Evolutionary conservation across 257 asterid species (phyloP).

Genomic region (Solanum acaule): DNA sequence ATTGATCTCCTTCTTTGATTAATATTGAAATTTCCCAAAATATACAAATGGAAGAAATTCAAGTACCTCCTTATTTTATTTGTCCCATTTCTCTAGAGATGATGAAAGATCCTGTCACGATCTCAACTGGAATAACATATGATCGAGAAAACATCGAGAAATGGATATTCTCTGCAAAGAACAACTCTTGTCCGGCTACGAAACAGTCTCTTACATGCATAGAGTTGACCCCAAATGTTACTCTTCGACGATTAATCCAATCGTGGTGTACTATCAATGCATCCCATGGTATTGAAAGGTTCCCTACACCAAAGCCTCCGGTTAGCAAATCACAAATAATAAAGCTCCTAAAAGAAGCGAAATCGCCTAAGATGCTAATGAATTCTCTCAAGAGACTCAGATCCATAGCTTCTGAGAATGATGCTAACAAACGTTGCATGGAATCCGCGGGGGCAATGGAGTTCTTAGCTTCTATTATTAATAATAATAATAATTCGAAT

Average conservation of each 20-base stretch:
- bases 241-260: constrained; percentile 71
- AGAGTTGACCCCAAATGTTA: constrained; percentile 64
- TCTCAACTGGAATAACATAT: constrained; percentile 71
- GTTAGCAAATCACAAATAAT: constrained; percentile 37
- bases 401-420: constrained; percentile 52
- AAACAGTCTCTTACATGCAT: constrained; percentile 31
- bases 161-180: constrained; percentile 48
- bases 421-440: constrained; percentile 48
- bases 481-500: neutral
- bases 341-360: constrained; percentile 39
- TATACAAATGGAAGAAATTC: constrained; percentile 38
- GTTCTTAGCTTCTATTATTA: constrained; percentile 40
- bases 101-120: constrained; percentile 80
- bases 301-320: constrained; percentile 77
- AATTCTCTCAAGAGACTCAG: constrained; percentile 33
- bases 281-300: constrained; percentile 44
- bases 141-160: constrained; percentile 70
- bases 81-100: constrained; percentile 72
- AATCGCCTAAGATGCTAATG: constrained; percentile 20
- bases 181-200: constrained; percentile 57
- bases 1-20: neutral
- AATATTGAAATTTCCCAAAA: neutral
- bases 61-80: constrained; percentile 64
- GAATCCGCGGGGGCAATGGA: constrained; percentile 50
- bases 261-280: constrained; percentile 77